Percentiles rank a stretch among this genome's conserved stretches.
These are phyloP conservation scores for Catunica adiposa DNA, from an alignment of 2,329 filamentous ascomycete species.

Conservation along the genomic window DNA sequence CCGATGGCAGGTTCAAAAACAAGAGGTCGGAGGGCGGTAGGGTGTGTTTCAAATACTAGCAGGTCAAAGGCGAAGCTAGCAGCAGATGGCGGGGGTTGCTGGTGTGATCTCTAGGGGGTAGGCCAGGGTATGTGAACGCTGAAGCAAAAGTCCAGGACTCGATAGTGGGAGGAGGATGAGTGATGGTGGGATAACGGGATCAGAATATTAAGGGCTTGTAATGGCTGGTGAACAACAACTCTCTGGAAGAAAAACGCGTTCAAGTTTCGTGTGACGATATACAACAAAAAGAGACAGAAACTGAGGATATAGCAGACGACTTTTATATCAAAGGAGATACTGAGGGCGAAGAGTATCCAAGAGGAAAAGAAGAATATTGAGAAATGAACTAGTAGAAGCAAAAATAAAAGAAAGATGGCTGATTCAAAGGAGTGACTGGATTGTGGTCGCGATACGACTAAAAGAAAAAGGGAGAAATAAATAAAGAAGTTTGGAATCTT, in stretches of 20 bases:
- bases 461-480: constrained; percentile 14
- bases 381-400: background rate
- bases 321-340: no score
- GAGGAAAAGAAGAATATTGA: background rate
- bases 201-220: no score
- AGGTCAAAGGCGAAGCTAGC: background rate
- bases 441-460: constrained; percentile 1
- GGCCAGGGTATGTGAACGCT: no score
- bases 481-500: background rate
- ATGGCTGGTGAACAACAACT: no score
- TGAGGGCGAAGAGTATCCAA: background rate
- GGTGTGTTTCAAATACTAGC: background rate
- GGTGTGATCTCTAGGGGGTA: no score
- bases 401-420: background rate
- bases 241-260: no score
- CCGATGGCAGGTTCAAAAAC: background rate
- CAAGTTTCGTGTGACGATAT: background rate
- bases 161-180: no score
- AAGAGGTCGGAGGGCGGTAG: background rate
- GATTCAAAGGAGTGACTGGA: constrained; percentile 7
- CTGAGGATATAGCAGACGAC: no score
- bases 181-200: no score
- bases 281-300: no score
- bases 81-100: no score
- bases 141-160: no score